Base-by-base conservation (phyloP, 2,329 filamentous ascomycete species). In the Aspergillaceae sp. region DNA sequence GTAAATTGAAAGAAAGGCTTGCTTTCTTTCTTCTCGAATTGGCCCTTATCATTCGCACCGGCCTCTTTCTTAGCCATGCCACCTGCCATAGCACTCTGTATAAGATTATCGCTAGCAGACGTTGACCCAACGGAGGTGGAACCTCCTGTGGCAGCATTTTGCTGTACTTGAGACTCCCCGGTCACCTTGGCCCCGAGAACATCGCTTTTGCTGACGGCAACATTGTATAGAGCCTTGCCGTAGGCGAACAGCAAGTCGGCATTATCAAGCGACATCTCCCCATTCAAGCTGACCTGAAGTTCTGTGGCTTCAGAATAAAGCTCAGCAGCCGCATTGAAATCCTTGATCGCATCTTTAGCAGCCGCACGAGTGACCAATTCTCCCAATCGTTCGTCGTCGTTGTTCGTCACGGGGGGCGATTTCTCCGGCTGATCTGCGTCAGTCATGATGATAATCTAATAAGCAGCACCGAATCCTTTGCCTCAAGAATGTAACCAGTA, bases 181-280 rank as follows among this genome's bases (percentile, higher is more conserved):
- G 79, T 77, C 19, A 90, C 85, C 60, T 85, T 86, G 32, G 86
- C 87, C 47, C 92, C 92, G 33, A 98, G 76, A 27, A 98, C 90
- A 62, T 97, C 90, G 63, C 89, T 96, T 68, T 94, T 95, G 65
- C 82, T 84, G 65, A 97, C 86, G 29, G 90, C 92, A 49, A 97
- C 86, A 66, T 90, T 90, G 76, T 94, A 97, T 19, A 98, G 74
- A 47, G 88, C 88, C 63, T 91, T 87, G 9, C 92, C 92, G 68
- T 98, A 98, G 53, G 89, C 80, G 67, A 94, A 98, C 19, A 97
- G 80, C 41, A 98, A 80, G 64, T 97, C 91, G 43, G 90, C 91
- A 59, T 98, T 98, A 48, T 88, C 83, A 3, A 87, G 82, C 10
- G 82, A 82, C 77, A 94, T 86, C 69, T 97, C 92, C 66, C 91